Conservation (phyloP, 2,329 filamentous ascomycete genomes). For the Chaetomiaceae sp. region DNA sequence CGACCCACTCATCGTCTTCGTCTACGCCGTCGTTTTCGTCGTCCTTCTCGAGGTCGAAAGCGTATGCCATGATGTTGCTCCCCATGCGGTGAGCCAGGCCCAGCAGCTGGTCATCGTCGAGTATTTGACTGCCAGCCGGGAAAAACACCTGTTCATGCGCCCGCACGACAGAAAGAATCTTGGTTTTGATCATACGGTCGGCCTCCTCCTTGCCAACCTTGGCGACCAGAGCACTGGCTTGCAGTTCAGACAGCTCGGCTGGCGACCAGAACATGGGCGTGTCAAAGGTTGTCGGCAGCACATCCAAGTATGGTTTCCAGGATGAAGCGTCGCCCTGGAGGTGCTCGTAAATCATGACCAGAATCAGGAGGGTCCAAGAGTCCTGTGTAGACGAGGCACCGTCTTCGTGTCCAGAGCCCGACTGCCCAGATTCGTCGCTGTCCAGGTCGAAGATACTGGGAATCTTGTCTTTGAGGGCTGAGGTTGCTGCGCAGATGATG, state of each 20-base stretch:
- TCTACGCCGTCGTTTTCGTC: slow-evolving; percentile 46
- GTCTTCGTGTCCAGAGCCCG: slow-evolving; percentile 36
- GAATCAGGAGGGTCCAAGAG: slow-evolving; percentile 59
- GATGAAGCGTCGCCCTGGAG: slow-evolving; percentile 54
- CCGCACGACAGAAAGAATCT: slow-evolving; percentile 50
- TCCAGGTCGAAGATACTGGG: slow-evolving; percentile 46
- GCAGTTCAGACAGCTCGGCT: slow-evolving; percentile 65
- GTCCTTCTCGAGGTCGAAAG: slow-evolving; percentile 69
- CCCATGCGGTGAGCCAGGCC: slow-evolving; percentile 72
- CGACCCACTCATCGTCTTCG: slow-evolving; percentile 60
- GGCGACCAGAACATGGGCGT: slow-evolving; percentile 87
- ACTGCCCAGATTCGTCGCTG: slow-evolving; percentile 33
- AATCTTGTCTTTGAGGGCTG: slow-evolving; percentile 56
- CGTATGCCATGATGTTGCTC: slow-evolving; percentile 87
- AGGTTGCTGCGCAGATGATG: slow-evolving; percentile 71
- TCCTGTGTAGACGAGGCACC: slow-evolving; percentile 36
- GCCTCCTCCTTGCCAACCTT: slow-evolving; percentile 74
- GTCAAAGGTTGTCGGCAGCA: slow-evolving; percentile 69
- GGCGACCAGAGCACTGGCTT: slow-evolving; percentile 69
- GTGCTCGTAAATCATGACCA: slow-evolving; percentile 76
- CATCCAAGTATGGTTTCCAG: slow-evolving; percentile 74
- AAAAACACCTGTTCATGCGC: slow-evolving; percentile 45
- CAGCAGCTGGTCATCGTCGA: slow-evolving; percentile 44
- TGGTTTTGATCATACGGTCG: slow-evolving; percentile 60
- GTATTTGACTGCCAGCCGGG: slow-evolving; percentile 29